A percentile compares a stretch with the other conserved stretches of the same genome.
These are phyloP conservation scores for Acer negundo DNA, from an alignment of 345 rosid genomes.

Conservation along the genomic window DNA sequence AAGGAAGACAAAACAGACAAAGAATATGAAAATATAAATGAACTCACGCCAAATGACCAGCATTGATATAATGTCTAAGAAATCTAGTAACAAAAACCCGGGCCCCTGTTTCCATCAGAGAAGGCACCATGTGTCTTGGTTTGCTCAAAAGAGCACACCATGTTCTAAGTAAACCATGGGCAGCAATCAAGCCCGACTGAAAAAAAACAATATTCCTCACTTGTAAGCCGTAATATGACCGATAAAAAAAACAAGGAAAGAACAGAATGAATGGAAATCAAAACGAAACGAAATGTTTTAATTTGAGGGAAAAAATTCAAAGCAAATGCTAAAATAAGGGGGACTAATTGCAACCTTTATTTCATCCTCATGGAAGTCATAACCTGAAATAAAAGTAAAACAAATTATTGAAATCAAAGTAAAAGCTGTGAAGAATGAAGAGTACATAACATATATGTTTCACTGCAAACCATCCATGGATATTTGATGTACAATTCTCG, in stretches of 20 bases:
- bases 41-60: slow-evolving; percentile 72
- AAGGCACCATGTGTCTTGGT: slow-evolving; percentile 78
- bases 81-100: slow-evolving; percentile 74
- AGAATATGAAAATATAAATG: not conserved
- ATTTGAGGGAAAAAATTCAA: slow-evolving; percentile 8
- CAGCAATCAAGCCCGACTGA: slow-evolving; percentile 78
- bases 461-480: too few species aligned
- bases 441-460: too few species aligned
- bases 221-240: not conserved
- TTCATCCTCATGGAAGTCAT: slow-evolving; percentile 95
- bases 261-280: not conserved
- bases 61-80: slow-evolving; percentile 60
- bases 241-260: not conserved
- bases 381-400: slow-evolving; percentile 53
- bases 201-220: slow-evolving; percentile 1
- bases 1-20: not conserved
- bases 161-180: slow-evolving; percentile 62
- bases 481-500: too few species aligned
- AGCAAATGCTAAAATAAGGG: not conserved
- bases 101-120: slow-evolving; percentile 71
- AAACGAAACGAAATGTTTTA: not conserved
- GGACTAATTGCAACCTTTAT: slow-evolving; percentile 51
- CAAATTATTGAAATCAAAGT: not conserved
- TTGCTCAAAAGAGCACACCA: slow-evolving; percentile 43
- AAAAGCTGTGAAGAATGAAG: too few species aligned